Conservation (phyloP, 148 eudicot species). For the Cornus suecica region DNA sequence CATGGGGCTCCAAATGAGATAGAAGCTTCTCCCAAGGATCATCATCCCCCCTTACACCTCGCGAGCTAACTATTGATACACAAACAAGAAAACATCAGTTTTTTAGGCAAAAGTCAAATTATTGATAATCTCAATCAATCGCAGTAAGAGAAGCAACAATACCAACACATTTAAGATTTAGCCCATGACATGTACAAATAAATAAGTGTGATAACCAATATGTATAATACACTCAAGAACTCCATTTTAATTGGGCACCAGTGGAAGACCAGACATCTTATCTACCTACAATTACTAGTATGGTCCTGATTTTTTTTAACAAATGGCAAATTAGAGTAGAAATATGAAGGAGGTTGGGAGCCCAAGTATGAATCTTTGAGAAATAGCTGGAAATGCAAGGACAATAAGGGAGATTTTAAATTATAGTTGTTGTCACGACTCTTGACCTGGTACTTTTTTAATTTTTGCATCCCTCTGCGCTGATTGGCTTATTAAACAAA, state of each 20-base stretch:
- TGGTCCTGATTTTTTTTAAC: not conserved
- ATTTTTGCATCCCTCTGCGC: no score
- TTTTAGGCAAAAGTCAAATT: not conserved
- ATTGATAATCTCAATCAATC: not conserved
- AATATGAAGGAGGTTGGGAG: not conserved
- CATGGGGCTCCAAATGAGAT: constrained; percentile 70
- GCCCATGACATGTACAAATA: not conserved
- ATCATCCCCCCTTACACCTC: constrained; percentile 62
- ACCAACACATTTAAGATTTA: no score
- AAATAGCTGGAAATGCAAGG: not conserved
- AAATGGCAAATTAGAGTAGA: not conserved
- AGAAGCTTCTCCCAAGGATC: constrained; percentile 90
- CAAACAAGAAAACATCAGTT: not conserved
- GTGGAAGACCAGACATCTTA: not conserved
- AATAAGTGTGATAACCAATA: not conserved
- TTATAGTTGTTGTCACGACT: no score
- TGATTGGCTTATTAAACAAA: no score
- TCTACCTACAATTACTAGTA: not conserved
- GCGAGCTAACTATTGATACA: not conserved
- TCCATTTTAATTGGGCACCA: not conserved
- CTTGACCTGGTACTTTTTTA: no score
- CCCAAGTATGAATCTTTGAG: not conserved
- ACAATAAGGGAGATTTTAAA: not conserved
- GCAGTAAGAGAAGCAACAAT: not conserved
- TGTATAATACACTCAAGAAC: not conserved